Percentiles rank a stretch among this genome's conserved stretches.
phyloP scores from a whole-genome alignment of 495 filamentous ascomycete species.

The Chlorociboria aeruginascens region DNA sequence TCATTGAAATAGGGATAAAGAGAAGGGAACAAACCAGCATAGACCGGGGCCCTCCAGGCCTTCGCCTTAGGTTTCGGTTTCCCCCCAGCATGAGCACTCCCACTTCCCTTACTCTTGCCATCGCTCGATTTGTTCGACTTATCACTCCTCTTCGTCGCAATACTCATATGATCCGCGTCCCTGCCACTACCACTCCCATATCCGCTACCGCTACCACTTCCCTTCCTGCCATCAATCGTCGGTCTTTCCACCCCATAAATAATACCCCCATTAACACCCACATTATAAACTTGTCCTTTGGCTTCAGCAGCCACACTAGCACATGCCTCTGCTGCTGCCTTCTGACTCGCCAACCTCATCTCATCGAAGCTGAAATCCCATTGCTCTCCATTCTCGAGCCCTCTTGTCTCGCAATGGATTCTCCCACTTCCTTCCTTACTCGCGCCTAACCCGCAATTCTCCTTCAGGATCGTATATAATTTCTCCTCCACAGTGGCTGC shows the following conservation, averaged over 20 bases:
- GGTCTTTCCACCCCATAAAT: constrained; percentile 10
- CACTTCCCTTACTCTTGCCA: constrained; percentile 1
- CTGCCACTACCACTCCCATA: background rate
- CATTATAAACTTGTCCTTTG: constrained; percentile 5
- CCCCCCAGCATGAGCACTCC: background rate
- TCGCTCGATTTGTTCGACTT: too few relatives aligned
- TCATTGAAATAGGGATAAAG: too few relatives aligned
- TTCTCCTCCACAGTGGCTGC: constrained; percentile 32
- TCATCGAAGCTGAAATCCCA: constrained; percentile 14
- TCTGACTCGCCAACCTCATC: constrained; percentile 11
- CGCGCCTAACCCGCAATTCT: constrained; percentile 20
- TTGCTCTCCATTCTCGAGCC: background rate
- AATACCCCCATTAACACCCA: constrained; percentile 4
- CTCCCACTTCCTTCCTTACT: background rate
- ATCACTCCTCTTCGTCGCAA: constrained; percentile 5
- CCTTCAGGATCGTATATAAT: constrained; percentile 33
- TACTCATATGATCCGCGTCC: constrained; percentile 10
- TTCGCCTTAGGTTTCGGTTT: constrained; percentile 18
- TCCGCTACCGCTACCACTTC: constrained; percentile 6
- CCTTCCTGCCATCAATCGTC: background rate
- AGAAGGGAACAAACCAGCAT: constrained; percentile 24
- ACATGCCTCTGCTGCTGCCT: constrained; percentile 16
- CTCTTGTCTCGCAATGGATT: constrained; percentile 13
- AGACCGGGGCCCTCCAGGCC: constrained; percentile 29
- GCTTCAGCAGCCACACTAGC: constrained; percentile 11